Evolutionary conservation across 2,329 filamentous ascomycete species (phyloP).

Genomic region (Trichoderma guizhouense): DNA sequence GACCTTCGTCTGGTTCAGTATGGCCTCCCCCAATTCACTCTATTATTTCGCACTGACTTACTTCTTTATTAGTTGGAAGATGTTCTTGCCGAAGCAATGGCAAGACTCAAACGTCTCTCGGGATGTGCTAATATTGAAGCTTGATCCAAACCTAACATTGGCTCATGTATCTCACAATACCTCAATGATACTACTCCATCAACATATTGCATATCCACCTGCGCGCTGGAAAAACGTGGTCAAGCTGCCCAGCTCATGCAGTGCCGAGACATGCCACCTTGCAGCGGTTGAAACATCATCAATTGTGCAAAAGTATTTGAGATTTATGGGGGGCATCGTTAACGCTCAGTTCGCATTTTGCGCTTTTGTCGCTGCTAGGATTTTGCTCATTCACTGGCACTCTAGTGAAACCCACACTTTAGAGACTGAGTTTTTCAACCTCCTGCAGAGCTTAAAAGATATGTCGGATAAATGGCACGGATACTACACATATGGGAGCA

Average conservation of each 20-base stretch:
- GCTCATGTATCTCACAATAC: background rate
- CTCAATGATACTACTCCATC: background rate
- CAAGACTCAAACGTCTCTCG: background rate
- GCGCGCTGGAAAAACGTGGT: conserved; percentile 41
- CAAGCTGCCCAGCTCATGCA: conserved; percentile 41
- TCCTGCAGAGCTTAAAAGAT: background rate
- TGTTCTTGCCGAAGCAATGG: background rate
- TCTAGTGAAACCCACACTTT: background rate
- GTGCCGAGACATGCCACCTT: conserved; percentile 46
- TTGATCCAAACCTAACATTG: background rate
- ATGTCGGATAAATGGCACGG: background rate
- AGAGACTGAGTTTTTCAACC: background rate
- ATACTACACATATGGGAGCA: background rate
- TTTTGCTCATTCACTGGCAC: background rate
- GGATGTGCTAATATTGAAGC: background rate
- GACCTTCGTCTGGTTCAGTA: background rate
- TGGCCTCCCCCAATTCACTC: background rate
- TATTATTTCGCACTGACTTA: background rate
- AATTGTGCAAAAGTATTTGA: conserved; percentile 45
- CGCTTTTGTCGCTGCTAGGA: background rate
- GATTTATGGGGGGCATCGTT: background rate
- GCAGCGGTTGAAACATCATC: conserved; percentile 45
- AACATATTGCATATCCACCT: background rate
- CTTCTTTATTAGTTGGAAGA: background rate
- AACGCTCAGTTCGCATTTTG: background rate